Base-by-base conservation (phyloP, 106 monocot species). In the Acanthochlamys bracteata region DNA sequence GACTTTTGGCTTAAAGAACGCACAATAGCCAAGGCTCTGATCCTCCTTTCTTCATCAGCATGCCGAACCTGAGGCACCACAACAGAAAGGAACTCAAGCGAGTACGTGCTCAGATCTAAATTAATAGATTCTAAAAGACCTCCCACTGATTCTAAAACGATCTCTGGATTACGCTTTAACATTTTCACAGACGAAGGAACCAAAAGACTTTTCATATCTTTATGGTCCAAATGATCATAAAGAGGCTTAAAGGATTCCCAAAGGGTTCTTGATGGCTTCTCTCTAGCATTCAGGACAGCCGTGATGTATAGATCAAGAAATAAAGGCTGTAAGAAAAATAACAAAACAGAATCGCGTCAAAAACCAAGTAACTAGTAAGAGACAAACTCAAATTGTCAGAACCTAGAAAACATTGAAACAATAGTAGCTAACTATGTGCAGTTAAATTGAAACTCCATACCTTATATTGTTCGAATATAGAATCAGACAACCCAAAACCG, bases 121-220 rank as follows among this genome's bases (percentile, higher is more conserved):
- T 79, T 81, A 49, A 83, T 69, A 20, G 76, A 78, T 26, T 71
- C 69, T 26, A 92, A 54, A 20, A 98, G 63, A 79, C 78, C 74
- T 33, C 52, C 80, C 64, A 83, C 75, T 12, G 98, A 85, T 70
- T 92, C 92, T 69, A 89, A 70, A 17, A 92, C 81, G n/a, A 88
- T 79, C 73, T 98, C 98, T 24, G 98, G 98, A 74, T 98, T 98
- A 65, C 98, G 73, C 66, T 92, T 98, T 41, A 98, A 76, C 85
- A 85, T 92, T 74, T 82, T 98, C 42, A 98, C 57, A 68, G 83
- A 79, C 42, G 96, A 75, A 20, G 98, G 88, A 68, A 92, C 59
- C 41, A 96, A 53, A 40, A 81, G 53, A 16, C 26, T 75, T 69
- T 67, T 91, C 41, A 98, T 83, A 73, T 98, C 83, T 47, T 98